Evolutionary conservation across 257 asterid genomes (phyloP), one percentile per base, ranked within the genome.

Genomic region (Parsonsia alboflavescens): DNA sequence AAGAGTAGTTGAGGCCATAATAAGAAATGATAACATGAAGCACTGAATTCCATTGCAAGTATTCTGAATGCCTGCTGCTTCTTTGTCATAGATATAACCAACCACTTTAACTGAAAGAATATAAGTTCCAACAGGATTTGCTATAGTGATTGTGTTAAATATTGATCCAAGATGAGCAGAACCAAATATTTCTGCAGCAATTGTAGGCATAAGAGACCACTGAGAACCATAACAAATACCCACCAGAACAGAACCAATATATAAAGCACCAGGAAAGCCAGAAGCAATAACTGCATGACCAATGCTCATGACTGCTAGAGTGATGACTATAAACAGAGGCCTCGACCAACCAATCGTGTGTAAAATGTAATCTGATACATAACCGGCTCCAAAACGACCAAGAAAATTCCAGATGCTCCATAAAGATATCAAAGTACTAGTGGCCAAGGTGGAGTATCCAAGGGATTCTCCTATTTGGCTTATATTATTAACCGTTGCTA

Each of bases 321-420:
- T 85, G 65, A 91, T 75, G 24, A 65, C 87, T 22, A 91, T 85
- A 59, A 93, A 91, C 41, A 89, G 50, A 6, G 97, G 97, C 80
- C 98, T 87, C 10, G 93, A 79, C 79, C 83, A 89, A 73, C 89
- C 88, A 75, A 86, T 84, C 5, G 39, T 73, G 5, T 82, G 90
- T 75, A 88, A 76, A 83, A 88, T 86, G 68, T 84, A 91, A 52
- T 93, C 98, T 21, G 98, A 93, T 44, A 91, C 71, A 76, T 81
- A 91, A 59, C 96, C 97, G 7, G 89, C 91, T 69, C 96, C 98
- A 75, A 93, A 87, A 30, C 97, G 96, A 44, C 97, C 98, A 49
- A 89, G 78, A 70, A 89, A 93, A 84, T 91, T 93, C 97, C 96
- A 91, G 45, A 93, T 93, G 85, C 97, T 91, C 97, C 98, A 93